Conservation (phyloP, 441 rosid species). For the Erysimum cheiri region DNA sequence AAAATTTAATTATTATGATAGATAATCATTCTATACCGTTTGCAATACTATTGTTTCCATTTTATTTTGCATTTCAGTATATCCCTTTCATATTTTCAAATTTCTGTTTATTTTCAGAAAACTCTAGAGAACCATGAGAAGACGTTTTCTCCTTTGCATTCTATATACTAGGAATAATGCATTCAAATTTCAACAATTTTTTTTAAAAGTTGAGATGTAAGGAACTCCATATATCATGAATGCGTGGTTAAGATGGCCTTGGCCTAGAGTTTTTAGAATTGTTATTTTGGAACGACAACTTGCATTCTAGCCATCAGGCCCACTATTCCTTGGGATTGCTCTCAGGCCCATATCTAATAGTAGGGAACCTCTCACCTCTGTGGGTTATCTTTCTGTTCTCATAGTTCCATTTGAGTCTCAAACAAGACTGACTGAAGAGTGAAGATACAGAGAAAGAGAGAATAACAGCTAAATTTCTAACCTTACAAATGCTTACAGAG, state of each 20-base stretch:
- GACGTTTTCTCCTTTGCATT: background rate
- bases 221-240: background rate
- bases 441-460: background rate
- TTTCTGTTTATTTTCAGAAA: background rate
- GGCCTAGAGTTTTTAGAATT: background rate
- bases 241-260: background rate
- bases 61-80: background rate
- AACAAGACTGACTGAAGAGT: background rate
- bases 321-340: background rate
- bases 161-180: no score
- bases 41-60: background rate
- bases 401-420: background rate
- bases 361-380: background rate
- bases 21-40: background rate
- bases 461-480: background rate
- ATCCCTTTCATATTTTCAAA: background rate
- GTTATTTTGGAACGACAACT: background rate
- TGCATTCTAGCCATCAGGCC: background rate
- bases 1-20: background rate
- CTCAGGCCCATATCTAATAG: background rate
- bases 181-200: no score
- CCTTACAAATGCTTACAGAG: constrained; percentile 38
- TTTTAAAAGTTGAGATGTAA: background rate
- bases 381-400: background rate
- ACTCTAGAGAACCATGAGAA: background rate